Conservation (phyloP, 257 asterid species). For the Leonotis leonurus region DNA sequence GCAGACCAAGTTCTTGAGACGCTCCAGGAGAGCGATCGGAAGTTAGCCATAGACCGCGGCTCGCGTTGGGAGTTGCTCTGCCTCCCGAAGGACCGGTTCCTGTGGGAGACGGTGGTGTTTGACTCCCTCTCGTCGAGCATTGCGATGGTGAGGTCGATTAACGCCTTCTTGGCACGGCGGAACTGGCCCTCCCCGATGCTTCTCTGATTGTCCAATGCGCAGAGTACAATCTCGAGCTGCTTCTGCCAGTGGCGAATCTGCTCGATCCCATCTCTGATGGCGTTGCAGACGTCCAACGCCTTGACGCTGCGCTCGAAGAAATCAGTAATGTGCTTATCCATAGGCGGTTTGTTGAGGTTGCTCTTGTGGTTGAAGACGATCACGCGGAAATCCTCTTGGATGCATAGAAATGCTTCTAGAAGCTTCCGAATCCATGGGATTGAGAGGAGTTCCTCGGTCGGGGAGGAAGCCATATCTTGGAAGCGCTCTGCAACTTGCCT, state of each 20-base stretch:
- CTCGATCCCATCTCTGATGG: slow-evolving; percentile 89
- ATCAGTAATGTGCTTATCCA: slow-evolving; percentile 56
- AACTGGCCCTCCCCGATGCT: slow-evolving; percentile 80
- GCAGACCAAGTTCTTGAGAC: slow-evolving; percentile 98
- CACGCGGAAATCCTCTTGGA: slow-evolving; percentile 76
- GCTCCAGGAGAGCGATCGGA: slow-evolving; percentile 86
- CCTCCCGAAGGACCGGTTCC: slow-evolving; percentile 83
- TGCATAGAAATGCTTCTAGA: slow-evolving; percentile 53
- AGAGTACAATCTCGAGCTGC: slow-evolving; percentile 67
- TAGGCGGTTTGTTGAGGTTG: slow-evolving; percentile 41
- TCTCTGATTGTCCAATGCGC: slow-evolving; percentile 66
- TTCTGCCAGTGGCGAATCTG: slow-evolving; percentile 85
- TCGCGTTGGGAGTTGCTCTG: slow-evolving; percentile 32
- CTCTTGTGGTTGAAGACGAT: slow-evolving; percentile 40
- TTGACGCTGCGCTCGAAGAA: slow-evolving; percentile 78
- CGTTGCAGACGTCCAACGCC: slow-evolving; percentile 87
- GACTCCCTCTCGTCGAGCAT: slow-evolving; percentile 80
- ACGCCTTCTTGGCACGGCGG: slow-evolving; percentile 81
- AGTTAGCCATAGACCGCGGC: slow-evolving; percentile 42
- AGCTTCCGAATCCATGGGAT: slow-evolving; percentile 71
- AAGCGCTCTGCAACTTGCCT: slow-evolving; percentile 50
- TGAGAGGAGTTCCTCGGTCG: slow-evolving; percentile 50
- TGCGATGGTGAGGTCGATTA: slow-evolving; percentile 60
- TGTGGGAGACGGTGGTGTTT: slow-evolving; percentile 35
- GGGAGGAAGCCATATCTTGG: slow-evolving; percentile 32